Evolutionary conservation across 169 alveolate species (phyloP), one percentile per base, ranked within the genome.

Genomic region (Eimeria tenella): DNA sequence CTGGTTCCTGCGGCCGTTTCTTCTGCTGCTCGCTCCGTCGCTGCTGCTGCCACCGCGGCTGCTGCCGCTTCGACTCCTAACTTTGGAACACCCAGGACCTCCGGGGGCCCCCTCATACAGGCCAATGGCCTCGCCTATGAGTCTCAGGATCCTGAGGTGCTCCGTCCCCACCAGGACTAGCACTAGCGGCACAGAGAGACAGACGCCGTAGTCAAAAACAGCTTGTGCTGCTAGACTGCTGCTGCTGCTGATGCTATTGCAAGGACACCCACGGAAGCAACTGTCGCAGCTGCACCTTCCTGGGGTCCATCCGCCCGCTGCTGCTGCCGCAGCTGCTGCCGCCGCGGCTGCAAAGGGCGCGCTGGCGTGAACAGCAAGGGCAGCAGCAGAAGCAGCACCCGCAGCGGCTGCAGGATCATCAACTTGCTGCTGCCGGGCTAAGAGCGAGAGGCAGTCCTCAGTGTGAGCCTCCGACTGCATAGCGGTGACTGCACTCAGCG

Each of bases 261-360:
- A 82, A 17, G 31, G 58, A 5, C 75, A 8, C 75, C 60, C 90
- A 5, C 50, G 25, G 87, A 55, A 5, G 62, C 90, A 82, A 13
- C 75, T 56, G 52, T 31, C 73, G 90, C 90, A 82, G 90, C 77
- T 23, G 75, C 75, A 82, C 25, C 63, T 56, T 4, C 75, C 77
- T 31, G 77, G 21, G 4, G 62, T 55, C 62, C 90, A 31, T 6
- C 50, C 90, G 52, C 75, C 90, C 21, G 15, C 75, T 31, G 74
- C 90, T 31, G 77, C 75, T 60, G 90, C 77, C 58, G 90, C 75
- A 13, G 90, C 77, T 58, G 87, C 70, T 53, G 60, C 90, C 23
- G 90, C 90, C 21, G 75, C 75, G 23, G 90, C 77, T 56, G 90
- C 90, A 23, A 73, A 58, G 62, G 83, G 58, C 3, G 62, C 83